Evolutionary conservation across 345 rosid genomes (phyloP).

Genomic region (Eucalyptus cloeziana): DNA sequence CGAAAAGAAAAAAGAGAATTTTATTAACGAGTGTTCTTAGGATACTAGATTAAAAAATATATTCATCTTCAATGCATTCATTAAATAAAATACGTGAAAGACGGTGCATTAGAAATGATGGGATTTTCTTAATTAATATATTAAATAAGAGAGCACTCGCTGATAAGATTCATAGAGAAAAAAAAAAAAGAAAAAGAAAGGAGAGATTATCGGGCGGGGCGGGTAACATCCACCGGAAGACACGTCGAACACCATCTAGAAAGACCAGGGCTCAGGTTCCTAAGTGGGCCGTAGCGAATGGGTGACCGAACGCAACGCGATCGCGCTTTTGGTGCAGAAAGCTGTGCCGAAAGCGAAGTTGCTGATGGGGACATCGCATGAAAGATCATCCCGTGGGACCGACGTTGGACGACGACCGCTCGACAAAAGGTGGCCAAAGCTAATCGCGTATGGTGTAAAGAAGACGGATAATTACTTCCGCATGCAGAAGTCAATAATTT

Average conservation of each 20-base stretch:
- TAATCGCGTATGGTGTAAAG: not conserved
- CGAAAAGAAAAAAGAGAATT: rapidly evolving
- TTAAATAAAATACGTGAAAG: no score
- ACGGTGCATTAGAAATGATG: no score
- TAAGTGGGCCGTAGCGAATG: not conserved
- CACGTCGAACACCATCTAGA: not conserved
- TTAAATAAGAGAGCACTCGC: no score
- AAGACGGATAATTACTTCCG: not conserved
- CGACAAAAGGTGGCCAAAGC: not conserved
- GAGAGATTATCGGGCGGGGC: no score
- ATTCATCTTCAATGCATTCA: no score
- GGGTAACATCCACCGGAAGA: not conserved
- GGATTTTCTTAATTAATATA: no score
- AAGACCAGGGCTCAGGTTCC: not conserved
- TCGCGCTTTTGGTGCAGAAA: not conserved
- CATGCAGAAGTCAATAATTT: not conserved
- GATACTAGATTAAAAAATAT: no score
- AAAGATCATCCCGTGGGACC: not conserved
- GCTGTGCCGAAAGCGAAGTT: not conserved
- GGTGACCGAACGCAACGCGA: not conserved
- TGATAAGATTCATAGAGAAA: no score
- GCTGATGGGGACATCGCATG: not conserved
- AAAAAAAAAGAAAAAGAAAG: no score
- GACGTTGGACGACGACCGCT: not conserved
- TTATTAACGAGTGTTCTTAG: no score